Evolutionary conservation across 768 basidiomycete genomes (phyloP).

Genomic region (Suillus tomentosus): DNA sequence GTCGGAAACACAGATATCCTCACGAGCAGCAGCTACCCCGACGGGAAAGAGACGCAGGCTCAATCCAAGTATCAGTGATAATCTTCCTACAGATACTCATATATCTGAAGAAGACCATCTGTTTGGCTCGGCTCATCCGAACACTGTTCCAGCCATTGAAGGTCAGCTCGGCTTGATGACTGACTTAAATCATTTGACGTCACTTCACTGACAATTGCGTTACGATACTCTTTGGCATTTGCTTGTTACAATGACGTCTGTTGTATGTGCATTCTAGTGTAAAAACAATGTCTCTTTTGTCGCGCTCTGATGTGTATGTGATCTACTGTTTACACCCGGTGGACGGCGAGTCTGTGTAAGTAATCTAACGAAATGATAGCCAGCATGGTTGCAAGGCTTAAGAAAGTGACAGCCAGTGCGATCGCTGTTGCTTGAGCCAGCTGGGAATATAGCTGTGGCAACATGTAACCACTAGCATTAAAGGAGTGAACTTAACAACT

Average conservation of each 20-base stretch:
- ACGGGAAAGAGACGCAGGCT: background rate
- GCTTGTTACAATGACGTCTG: background rate
- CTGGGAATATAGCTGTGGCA: constrained; percentile 1
- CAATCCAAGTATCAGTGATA: background rate
- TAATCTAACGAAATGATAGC: background rate
- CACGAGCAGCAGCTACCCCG: background rate
- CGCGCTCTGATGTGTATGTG: background rate
- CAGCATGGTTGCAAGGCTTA: background rate
- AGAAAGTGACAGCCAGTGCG: background rate
- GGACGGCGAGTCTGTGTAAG: background rate
- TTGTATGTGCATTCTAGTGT: background rate
- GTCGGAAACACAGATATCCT: background rate
- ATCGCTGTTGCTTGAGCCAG: background rate
- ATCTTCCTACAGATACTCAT: background rate
- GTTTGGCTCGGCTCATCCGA: background rate
- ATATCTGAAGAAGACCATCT: background rate
- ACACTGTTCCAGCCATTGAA: background rate
- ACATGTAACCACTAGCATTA: background rate
- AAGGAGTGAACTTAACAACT: background rate
- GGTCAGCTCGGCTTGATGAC: background rate
- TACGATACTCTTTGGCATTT: background rate
- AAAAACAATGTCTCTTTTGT: background rate
- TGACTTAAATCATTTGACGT: background rate
- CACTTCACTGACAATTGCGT: background rate
- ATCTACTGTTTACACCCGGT: background rate